phyloP scores from a whole-genome alignment of 371 early-diverging fungal genomes.

The Mortierella sp. region DNA sequence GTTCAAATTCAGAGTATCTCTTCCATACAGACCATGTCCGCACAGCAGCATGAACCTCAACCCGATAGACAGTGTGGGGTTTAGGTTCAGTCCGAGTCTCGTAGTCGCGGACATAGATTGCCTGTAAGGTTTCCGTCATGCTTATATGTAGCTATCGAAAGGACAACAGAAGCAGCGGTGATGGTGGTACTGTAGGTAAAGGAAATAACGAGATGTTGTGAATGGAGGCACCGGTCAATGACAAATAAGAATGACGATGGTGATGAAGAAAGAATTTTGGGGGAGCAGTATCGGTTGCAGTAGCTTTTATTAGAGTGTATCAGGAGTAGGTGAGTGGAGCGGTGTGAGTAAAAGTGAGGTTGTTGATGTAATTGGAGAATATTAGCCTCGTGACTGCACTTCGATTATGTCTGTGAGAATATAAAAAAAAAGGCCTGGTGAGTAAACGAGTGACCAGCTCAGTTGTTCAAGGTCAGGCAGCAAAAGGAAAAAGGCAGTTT shows the following conservation, averaged over 20 bases:
- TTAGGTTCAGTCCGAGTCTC: slow-evolving; percentile 75
- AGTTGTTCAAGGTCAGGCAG: neutral
- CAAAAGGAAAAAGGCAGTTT: neutral
- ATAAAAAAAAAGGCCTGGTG: neutral
- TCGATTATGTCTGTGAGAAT: slow-evolving; percentile 27
- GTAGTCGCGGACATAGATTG: slow-evolving; percentile 73
- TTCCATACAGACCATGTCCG: slow-evolving; percentile 91
- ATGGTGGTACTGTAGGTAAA: neutral
- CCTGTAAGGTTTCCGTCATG: slow-evolving; percentile 73
- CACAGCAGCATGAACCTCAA: slow-evolving; percentile 85
- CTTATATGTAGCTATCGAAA: neutral
- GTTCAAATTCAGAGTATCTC: slow-evolving; percentile 88
- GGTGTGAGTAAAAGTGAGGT: neutral
- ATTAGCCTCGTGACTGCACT: slow-evolving; percentile 28
- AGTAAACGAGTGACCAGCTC: neutral
- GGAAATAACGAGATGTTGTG: slow-evolving; percentile 1
- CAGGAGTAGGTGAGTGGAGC: neutral
- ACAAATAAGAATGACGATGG: neutral
- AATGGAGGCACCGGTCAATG: neutral
- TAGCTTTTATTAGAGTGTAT: neutral
- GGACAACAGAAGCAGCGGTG: neutral
- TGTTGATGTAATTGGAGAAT: neutral
- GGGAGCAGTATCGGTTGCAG: neutral
- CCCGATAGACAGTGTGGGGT: slow-evolving; percentile 78
- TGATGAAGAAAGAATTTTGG: neutral